Conservation (phyloP, 2,329 filamentous ascomycete genomes). For the Waltergamsia citrina region DNA sequence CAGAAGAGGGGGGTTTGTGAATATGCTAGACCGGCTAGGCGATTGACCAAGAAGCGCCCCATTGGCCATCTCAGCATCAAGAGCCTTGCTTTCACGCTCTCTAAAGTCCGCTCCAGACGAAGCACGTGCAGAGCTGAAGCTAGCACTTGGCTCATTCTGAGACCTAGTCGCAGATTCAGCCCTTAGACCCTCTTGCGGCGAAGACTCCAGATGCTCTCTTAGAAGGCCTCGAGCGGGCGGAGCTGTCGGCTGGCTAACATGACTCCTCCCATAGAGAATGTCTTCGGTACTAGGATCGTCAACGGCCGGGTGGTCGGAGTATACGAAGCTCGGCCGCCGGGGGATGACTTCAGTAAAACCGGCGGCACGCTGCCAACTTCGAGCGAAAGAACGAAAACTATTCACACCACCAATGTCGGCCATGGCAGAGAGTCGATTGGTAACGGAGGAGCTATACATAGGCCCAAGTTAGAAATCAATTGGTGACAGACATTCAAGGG, state of each 20-base stretch:
- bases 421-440: constrained; percentile 44
- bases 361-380: constrained; percentile 85
- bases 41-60: constrained; percentile 16
- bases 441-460: constrained; percentile 44
- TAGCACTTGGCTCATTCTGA: constrained; percentile 11
- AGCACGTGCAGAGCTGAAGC: not conserved
- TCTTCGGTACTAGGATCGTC: constrained; percentile 13
- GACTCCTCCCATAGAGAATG: constrained; percentile 30
- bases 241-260: constrained; percentile 23
- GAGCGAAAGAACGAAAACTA: constrained; percentile 86
- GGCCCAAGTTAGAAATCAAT: not conserved
- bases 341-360: constrained; percentile 83
- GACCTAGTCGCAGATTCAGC: not conserved
- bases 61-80: constrained; percentile 31
- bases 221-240: constrained; percentile 33
- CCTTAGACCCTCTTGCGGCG: constrained; percentile 10
- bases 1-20: constrained; percentile 49
- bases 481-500: too few species aligned
- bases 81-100: constrained; percentile 37
- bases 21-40: constrained; percentile 33
- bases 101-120: constrained; percentile 19
- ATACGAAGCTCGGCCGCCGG: constrained; percentile 64
- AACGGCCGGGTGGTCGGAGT: constrained; percentile 30
- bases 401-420: constrained; percentile 81
- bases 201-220: constrained; percentile 40